A percentile compares a stretch with the other conserved stretches of the same genome.
Conservation (phyloP, 768 basidiomycete species). For the Filobasidium floriforme region DNA sequence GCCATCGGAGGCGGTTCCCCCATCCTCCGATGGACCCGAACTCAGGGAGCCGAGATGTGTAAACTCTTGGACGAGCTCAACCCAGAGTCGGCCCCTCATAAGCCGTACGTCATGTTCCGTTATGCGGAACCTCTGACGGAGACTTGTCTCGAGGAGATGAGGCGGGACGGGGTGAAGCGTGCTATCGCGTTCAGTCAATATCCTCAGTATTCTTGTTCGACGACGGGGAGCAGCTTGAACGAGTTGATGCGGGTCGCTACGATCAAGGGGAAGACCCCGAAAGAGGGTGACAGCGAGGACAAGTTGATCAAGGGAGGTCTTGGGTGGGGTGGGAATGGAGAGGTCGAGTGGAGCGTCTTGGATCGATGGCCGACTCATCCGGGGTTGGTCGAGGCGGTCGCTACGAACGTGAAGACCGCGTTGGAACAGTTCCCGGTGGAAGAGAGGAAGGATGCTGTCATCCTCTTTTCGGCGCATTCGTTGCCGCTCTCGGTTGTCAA, state of each 20-base stretch:
- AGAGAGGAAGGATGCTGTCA: slow-evolving; percentile 61
- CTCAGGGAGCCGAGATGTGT: slow-evolving; percentile 86
- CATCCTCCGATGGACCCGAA: slow-evolving; percentile 77
- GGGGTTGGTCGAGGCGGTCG: slow-evolving; percentile 88
- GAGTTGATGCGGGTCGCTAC: slow-evolving; percentile 57
- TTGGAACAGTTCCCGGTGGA: slow-evolving; percentile 68
- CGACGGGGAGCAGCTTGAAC: slow-evolving; percentile 93
- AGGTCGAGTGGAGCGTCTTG: slow-evolving; percentile 89
- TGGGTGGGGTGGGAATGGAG: slow-evolving; percentile 57
- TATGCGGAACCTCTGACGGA: slow-evolving; percentile 81
- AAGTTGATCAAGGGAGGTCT: slow-evolving; percentile 35
- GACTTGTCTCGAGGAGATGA: slow-evolving; percentile 72
- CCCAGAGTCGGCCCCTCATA: slow-evolving; percentile 88
- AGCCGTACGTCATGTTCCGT: slow-evolving; percentile 90
- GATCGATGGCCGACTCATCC: slow-evolving; percentile 96
- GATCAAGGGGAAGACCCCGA: slow-evolving; percentile 14
- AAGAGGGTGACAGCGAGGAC: slow-evolving; percentile 20
- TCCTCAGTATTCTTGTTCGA: slow-evolving; percentile 96
- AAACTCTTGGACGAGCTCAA: slow-evolving; percentile 86
- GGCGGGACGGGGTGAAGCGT: slow-evolving; percentile 77
- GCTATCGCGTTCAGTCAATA: slow-evolving; percentile 97
- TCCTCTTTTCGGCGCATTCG: slow-evolving; percentile 95
- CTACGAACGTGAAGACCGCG: slow-evolving; percentile 76
- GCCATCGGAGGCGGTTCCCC: slow-evolving; percentile 96
- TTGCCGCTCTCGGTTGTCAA: slow-evolving; percentile 97